Base-by-base conservation (phyloP, 2,329 filamentous ascomycete species). In the Fusarium equiseti region DNA sequence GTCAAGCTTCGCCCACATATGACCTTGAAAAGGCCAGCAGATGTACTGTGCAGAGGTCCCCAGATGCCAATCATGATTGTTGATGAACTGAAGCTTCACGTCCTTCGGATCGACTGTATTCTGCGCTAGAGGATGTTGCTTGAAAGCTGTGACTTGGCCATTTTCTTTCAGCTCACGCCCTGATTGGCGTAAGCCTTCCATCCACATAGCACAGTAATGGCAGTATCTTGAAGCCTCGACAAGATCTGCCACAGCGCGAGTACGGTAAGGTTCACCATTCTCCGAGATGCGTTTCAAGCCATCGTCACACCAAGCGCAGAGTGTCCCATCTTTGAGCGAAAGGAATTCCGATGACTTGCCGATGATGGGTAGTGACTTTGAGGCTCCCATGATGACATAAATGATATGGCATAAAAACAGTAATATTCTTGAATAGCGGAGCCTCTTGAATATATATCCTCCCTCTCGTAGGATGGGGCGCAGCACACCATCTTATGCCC, bases 1-100 rank as follows among this genome's bases (percentile, higher is more conserved):
- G 27, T 63, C 58, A 10, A 67, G 51, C 26, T 53, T 27, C 2
- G 63, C 63, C 63, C 58, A 68, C 2, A 29, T 42, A 16, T 46
- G 32, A 3, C 35, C 29, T 5, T 35, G 15, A 2, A 32, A 24
- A 2, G 58, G 62, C 63, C 63, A 67, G 7, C 32, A 42, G 13
- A 63, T 59, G 0, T 18, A 7, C 29, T 44, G 52, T 24, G 22
- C 42, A 44, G 13, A 27, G 35, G 3, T 40, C 10, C 3, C 29
- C 5, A n/a, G 18, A 2, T 53, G 18, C 26, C 16, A 55, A 2
- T 38, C 15, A 11, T 22, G 4, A 11, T 24, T 7, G 3, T 26
- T 31, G 3, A 67, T 3, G 26, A 52, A 38, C 35, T n/a, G 35
- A 12, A 38, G 35, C 4, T n/a, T n/a, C 3, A 38, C 6, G 35